Percentiles rank a stretch among this genome's conserved stretches.
phyloP scores from a whole-genome alignment of 371 early-diverging fungal genomes.

The Apophysomyces ossiformis region DNA sequence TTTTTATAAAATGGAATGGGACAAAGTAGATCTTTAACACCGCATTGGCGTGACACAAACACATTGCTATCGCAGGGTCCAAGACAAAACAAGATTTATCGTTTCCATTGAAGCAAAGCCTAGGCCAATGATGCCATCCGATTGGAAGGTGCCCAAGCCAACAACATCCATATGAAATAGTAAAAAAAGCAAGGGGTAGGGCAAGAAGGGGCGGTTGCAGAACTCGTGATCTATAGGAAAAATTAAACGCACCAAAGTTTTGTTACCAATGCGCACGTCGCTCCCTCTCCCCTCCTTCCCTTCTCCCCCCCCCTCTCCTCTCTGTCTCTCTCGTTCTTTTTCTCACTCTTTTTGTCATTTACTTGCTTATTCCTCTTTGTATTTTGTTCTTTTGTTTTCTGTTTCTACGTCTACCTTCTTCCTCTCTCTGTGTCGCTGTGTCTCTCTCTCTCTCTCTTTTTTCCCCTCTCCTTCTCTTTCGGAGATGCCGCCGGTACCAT shows the following conservation, averaged over 20 bases:
- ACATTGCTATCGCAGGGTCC: background rate
- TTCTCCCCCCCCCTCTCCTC: background rate
- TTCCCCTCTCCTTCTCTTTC: background rate
- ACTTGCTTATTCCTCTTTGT: no score
- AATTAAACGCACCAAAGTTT: background rate
- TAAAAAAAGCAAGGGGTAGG: background rate
- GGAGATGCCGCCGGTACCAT: background rate
- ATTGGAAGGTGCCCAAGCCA: background rate
- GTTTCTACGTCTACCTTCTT: background rate
- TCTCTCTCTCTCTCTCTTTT: background rate
- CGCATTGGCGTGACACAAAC: background rate
- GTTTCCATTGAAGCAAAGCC: conserved; percentile 3
- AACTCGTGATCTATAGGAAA: conserved; percentile 5
- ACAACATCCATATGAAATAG: background rate
- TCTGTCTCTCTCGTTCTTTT: background rate
- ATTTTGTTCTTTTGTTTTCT: no score
- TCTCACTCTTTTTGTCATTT: background rate
- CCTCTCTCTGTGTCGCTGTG: background rate
- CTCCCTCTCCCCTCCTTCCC: background rate
- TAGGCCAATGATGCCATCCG: background rate
- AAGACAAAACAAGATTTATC: background rate
- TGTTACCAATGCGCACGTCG: conserved; percentile 6
- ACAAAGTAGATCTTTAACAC: background rate
- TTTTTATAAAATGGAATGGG: no score
- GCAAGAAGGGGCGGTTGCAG: background rate